Evolutionary conservation across 805 yeast genomes (phyloP).

Genomic region (Myxozyma neotropica): DNA sequence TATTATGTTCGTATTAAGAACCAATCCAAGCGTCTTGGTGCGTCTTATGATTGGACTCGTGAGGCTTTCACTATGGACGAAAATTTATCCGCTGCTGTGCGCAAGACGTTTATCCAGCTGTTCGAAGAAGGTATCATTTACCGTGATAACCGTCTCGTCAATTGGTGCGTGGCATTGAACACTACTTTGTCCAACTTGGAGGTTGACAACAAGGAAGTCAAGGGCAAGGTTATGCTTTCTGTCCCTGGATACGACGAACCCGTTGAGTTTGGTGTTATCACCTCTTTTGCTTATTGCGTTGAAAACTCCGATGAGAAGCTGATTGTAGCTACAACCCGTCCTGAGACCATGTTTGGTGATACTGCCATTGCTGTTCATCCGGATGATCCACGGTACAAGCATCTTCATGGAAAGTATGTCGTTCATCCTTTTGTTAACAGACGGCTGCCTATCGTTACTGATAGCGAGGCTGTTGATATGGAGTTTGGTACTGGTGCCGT

Average conservation of each 20-base stretch:
- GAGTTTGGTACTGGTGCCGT: constrained; percentile 99
- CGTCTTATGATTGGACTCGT: constrained; percentile 94
- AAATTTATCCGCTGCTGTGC: constrained; percentile 73
- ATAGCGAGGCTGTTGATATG: constrained; percentile 95
- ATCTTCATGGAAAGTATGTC: constrained; percentile 90
- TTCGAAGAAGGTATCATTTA: constrained; percentile 95
- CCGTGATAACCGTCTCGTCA: constrained; percentile 88
- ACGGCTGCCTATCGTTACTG: constrained; percentile 83
- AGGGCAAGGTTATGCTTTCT: constrained; percentile 75
- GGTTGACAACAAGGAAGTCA: constrained; percentile 87
- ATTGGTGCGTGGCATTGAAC: constrained; percentile 94
- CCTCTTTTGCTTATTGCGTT: constrained; percentile 91
- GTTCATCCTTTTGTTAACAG: constrained; percentile 88
- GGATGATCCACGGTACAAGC: constrained; percentile 86
- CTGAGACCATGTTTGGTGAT: constrained; percentile 97
- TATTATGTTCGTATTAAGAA: constrained; percentile 82
- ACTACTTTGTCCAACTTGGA: constrained; percentile 96
- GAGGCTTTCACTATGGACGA: constrained; percentile 94
- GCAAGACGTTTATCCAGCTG: constrained; percentile 85
- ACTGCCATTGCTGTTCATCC: constrained; percentile 98
- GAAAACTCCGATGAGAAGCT: constrained; percentile 82
- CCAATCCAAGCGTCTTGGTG: constrained; percentile 87
- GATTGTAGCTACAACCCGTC: constrained; percentile 97
- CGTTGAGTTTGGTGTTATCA: constrained; percentile 94
- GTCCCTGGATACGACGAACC: constrained; percentile 86